These are phyloP conservation scores for Turnera subulata DNA, from an alignment of 345 rosid genomes.

Conservation along the genomic window DNA sequence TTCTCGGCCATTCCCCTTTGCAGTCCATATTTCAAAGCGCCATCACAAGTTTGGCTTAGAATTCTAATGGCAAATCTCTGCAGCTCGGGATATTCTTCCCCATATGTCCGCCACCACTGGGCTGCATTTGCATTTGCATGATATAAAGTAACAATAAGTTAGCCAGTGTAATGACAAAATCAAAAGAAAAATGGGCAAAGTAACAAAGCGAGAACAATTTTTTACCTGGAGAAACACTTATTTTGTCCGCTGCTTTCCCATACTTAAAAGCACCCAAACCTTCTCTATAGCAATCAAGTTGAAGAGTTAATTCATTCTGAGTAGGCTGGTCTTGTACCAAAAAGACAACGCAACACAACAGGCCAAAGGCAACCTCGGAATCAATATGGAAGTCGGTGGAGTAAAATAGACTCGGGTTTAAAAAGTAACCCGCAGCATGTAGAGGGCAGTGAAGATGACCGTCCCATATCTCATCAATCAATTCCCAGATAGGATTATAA, in stretches of 20 bases:
- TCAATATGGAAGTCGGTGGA: conserved; percentile 41
- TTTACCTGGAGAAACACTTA: conserved; percentile 43
- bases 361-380: conserved; percentile 44
- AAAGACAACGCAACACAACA: conserved; percentile 34
- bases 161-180: no score
- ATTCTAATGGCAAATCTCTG: conserved; percentile 45
- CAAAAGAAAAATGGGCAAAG: no score
- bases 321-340: conserved; percentile 25
- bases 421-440: conserved; percentile 62
- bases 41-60: conserved; percentile 55
- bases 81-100: conserved; percentile 44
- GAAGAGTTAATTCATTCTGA: conserved; percentile 33
- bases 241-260: conserved; percentile 36
- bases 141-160: background rate
- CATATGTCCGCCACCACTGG: conserved; percentile 53
- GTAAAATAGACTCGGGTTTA: conserved; percentile 56
- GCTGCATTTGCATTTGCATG: conserved; percentile 26
- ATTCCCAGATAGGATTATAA: conserved; percentile 46
- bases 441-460: conserved; percentile 47
- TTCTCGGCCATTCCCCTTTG: conserved; percentile 46
- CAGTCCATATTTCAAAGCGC: conserved; percentile 44
- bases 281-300: conserved; percentile 39
- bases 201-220: background rate
- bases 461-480: conserved; percentile 61
- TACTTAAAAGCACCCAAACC: conserved; percentile 36